phyloP scores from a whole-genome alignment of 192 early-diverging fungal genomes.

The Umbelopsis isabellina region DNA sequence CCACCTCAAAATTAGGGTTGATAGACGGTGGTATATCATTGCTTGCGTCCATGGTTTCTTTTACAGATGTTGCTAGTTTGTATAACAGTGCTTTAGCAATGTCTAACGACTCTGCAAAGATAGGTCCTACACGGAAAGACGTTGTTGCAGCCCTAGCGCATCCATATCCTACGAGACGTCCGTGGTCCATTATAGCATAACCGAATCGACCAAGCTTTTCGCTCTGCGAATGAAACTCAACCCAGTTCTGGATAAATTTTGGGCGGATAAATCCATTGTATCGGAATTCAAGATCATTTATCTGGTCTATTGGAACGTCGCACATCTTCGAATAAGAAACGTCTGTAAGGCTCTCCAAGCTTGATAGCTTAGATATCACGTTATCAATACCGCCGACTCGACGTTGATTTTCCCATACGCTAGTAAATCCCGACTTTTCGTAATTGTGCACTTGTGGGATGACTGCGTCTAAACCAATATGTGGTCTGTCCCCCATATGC shows the following conservation, averaged over 20 bases:
- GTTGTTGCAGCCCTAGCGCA: conserved; percentile 37
- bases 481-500: background rate
- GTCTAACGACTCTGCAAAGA: conserved; percentile 34
- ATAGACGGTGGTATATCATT: background rate
- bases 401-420: background rate
- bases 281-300: background rate
- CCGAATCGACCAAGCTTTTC: conserved; percentile 1
- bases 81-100: conserved; percentile 35
- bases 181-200: conserved; percentile 15
- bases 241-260: background rate
- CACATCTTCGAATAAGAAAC: background rate
- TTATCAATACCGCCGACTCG: background rate
- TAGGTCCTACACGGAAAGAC: conserved; percentile 40
- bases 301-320: background rate
- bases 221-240: background rate
- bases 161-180: conserved; percentile 28
- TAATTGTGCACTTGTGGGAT: background rate
- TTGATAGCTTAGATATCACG: background rate
- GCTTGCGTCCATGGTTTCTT: background rate
- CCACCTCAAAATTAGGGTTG: background rate
- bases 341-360: background rate
- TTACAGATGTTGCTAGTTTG: conserved; percentile 30
- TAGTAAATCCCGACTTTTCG: conserved; percentile 2
- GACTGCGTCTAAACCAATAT: background rate
- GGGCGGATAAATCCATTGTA: background rate